phyloP scores from a whole-genome alignment of 2,329 filamentous ascomycete species.

The Calonectria crousiana region DNA sequence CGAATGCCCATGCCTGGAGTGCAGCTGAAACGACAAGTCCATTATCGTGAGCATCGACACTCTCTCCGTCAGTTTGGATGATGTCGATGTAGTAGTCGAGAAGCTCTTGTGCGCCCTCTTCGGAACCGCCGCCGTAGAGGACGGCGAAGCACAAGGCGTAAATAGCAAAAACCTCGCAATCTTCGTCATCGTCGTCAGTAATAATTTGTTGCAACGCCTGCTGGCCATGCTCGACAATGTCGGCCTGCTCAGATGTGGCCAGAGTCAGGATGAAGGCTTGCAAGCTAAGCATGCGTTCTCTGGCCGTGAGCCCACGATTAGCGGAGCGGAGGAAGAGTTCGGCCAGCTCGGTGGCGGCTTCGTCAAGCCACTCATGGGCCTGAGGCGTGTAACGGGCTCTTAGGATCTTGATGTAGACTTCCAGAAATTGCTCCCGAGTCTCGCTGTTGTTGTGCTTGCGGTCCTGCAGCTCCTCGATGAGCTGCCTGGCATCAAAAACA shows the following conservation, averaged over 20 bases:
- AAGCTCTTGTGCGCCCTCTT: constrained; percentile 75
- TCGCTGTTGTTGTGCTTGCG: constrained; percentile 83
- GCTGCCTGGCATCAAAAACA: constrained; percentile 70
- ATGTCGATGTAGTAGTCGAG: constrained; percentile 84
- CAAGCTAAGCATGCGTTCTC: constrained; percentile 77
- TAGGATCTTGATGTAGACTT: constrained; percentile 61
- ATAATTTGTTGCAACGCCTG: constrained; percentile 51
- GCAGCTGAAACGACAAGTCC: constrained; percentile 79
- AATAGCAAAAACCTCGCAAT: constrained; percentile 77
- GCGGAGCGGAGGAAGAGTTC: constrained; percentile 79
- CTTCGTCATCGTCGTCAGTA: constrained; percentile 71
- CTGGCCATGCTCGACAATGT: constrained; percentile 47
- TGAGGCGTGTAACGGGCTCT: constrained; percentile 57
- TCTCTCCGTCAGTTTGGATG: constrained; percentile 81
- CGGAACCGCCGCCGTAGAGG: constrained; percentile 80
- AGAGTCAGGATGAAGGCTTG: constrained; percentile 79
- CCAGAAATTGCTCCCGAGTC: constrained; percentile 68
- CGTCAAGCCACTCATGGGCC: constrained; percentile 63
- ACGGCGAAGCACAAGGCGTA: constrained; percentile 78
- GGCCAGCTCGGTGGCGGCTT: constrained; percentile 65
- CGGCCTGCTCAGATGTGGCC: constrained; percentile 72
- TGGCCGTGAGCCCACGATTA: constrained; percentile 74
- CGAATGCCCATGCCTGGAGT: constrained; percentile 82
- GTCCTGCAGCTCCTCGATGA: constrained; percentile 77
- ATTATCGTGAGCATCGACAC: constrained; percentile 78